Evolutionary conservation across 2,329 filamentous ascomycete genomes (phyloP), one percentile per base, ranked within the genome.

Genomic region (Trichoderma sp.): DNA sequence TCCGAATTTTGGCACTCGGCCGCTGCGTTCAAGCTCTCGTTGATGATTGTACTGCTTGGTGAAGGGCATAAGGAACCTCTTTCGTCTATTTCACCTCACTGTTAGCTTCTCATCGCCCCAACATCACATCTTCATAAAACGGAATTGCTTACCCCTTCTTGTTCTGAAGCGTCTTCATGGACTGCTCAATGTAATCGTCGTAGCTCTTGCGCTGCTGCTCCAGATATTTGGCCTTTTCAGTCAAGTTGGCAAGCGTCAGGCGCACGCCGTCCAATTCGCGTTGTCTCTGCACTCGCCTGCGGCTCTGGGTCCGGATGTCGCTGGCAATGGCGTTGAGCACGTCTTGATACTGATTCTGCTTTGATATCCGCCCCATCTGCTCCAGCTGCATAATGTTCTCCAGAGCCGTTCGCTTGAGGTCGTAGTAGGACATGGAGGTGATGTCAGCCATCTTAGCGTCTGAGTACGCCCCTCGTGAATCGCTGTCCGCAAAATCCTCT

Each of bases 1-100:
- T 70, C 96, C 95, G 77, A 99, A 99, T 78, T 97, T 97, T 79
- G 97, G 96, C 64, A 97, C 92, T 59, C 94, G 92, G 32, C 95
- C 95, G 8, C 91, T 91, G 68, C 93, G 91, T 76, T 97, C 93
- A 35, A 99, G 89, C 81, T 99, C 95, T 72, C 93, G 90, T 82
- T 98, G 93, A 80, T 99, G 95, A 79, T 97, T 97, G 87, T 97
- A 99, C 79, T 99, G 95, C 76, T 97, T 97, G 27, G 94, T 97
- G 78, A 99, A 99, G 15, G 95, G 95, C 78, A 99, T 87, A 67
- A 97, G 86, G 84, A 97, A 97, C 64, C 91, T 88, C 79, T 96
- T 97, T 82, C 96, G 96, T 70, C 90, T 89, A 73, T 73, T 34
- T 35, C 12, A 6, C 35, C 22, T 59, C 70, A 72, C 70, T 71